Base-by-base conservation (phyloP, 1,284 basidiomycete species). In the Peniophora sp. region DNA sequence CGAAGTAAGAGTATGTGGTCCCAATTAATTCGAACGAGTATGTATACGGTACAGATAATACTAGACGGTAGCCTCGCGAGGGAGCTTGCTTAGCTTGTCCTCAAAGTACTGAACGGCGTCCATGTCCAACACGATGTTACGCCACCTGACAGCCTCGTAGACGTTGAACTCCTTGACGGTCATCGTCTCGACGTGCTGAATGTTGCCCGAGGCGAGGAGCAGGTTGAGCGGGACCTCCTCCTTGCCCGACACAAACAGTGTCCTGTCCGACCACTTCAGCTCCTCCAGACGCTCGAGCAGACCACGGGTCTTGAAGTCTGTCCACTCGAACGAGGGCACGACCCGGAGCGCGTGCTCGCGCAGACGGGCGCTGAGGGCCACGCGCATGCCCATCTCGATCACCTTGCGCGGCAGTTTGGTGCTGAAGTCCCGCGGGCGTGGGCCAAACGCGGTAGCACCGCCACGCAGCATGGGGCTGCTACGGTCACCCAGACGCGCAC, bases 341-440 rank as follows among this genome's bases (percentile, higher is more conserved):
- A 97, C 76, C 47, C 88, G 83, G 14, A 98, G 70, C 27, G 78
- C 69, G 27, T 81, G 78, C 55, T 92, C 87, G 58, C 78, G 78
- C 60, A 95, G 73, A 65, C 92, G 89, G 35, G 83, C 77, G 54
- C 89, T 92, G 47, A 97, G 69, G 1, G 92, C 92, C 42, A 92
- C 85, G 23, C 90, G 81, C 78, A 97, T 83, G n/a, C 94, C 95
- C 76, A 97, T 87, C 61, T 92, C 78, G 37, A 93, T 80, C 51
- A 97, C 88, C 68, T 96, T 95, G 53, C 92, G 80, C 9, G 91
- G 90, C 14, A 98, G 78, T 55, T 90, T 85, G 44, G 92, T 95
- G 57, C 89, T 84, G 66, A 94, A 95, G 67, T 97, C 90, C 50
- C 94, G 81, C 0, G 92, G 91, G 62, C 90, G 86, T 0, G 93